Evolutionary conservation across 768 basidiomycete species (phyloP).

Genomic region (Imleria badia): DNA sequence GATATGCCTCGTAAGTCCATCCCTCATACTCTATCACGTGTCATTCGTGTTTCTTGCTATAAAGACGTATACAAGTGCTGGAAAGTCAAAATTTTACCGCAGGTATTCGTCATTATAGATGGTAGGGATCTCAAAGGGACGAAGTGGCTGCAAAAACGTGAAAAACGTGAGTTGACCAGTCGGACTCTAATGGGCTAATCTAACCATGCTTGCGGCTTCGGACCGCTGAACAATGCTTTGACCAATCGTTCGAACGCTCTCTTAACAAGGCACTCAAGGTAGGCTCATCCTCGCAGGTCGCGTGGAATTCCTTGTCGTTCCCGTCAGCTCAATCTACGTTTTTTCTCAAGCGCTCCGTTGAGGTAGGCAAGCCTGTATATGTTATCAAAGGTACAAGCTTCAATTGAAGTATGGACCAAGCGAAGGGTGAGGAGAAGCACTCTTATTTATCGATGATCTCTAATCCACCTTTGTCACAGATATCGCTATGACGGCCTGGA

Average conservation of each 20-base stretch:
- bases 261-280: constrained; percentile 73
- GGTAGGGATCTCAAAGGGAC: constrained; percentile 89
- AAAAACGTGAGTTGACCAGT: constrained; percentile 66
- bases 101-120: constrained; percentile 39
- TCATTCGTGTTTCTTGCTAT: not conserved
- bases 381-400: constrained; percentile 80
- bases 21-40: not conserved
- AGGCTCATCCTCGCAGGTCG: not conserved
- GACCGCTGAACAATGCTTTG: constrained; percentile 81
- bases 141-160: constrained; percentile 59
- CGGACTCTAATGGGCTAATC: not conserved
- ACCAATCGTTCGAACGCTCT: constrained; percentile 76
- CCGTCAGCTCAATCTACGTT: not conserved
- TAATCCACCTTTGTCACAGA: constrained; percentile 33
- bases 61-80: constrained; percentile 81
- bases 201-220: constrained; percentile 56
- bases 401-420: constrained; percentile 71
- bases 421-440: constrained; percentile 55
- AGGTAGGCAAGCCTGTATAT: constrained; percentile 79
- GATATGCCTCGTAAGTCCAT: constrained; percentile 73
- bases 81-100: constrained; percentile 30
- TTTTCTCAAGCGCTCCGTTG: constrained; percentile 58
- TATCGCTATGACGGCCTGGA: constrained; percentile 94
- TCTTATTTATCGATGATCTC: not conserved
- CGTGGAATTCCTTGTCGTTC: not conserved